Evolutionary conservation across 225 moss, liverwort and hornwort genomes (phyloP), one percentile per base, ranked within the genome.

Genomic region (Lunularia cruciata): DNA sequence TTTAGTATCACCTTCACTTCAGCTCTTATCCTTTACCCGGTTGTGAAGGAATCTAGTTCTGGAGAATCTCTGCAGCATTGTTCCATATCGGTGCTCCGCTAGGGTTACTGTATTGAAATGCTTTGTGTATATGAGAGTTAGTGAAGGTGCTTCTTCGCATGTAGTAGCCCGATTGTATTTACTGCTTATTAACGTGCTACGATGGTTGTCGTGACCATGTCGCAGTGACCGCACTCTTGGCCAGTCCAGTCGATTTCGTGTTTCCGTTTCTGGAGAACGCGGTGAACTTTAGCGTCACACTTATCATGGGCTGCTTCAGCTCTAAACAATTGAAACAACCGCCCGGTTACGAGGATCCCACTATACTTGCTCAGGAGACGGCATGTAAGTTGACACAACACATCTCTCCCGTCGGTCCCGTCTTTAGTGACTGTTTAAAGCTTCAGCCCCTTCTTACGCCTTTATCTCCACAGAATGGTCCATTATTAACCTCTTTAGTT

Each of bases 311-410:
- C 73, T 95, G 95, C 68, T 88, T 92, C 36, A 43, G 77, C 37
- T 92, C 95, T 22, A 95, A 85, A 73, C 73, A 61, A 52, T 16
- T 8, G 27, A 71, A 19, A 36, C 73, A 75, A 83, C 90, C 88
- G 12, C 87, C 73, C 38, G 92, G 90, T 60, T 90, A 88, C 57
- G 95, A 95, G 71, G 88, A 92, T 69, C 92, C 95, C 15, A 1
- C 14, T 8, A 3, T 90, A 61, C 84, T 92, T 8, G 82, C 95
- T 47, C 61, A 78, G 57, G 90, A 90, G 83, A 95, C 95, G 66
- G 71, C 86, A 57, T 95, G 95, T 95, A 77, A 87, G 92, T 83
- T 37, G 40, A 26, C n/a, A n/a, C n/a, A n/a, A n/a, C n/a, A n/a
- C n/a, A n/a, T n/a, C n/a, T n/a, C n/a, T n/a, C n/a, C n/a, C n/a